A percentile compares a stretch with the other conserved stretches of the same genome.
phyloP scores from a whole-genome alignment of 495 filamentous ascomycete genomes.

The Schizothecium vesticola region DNA sequence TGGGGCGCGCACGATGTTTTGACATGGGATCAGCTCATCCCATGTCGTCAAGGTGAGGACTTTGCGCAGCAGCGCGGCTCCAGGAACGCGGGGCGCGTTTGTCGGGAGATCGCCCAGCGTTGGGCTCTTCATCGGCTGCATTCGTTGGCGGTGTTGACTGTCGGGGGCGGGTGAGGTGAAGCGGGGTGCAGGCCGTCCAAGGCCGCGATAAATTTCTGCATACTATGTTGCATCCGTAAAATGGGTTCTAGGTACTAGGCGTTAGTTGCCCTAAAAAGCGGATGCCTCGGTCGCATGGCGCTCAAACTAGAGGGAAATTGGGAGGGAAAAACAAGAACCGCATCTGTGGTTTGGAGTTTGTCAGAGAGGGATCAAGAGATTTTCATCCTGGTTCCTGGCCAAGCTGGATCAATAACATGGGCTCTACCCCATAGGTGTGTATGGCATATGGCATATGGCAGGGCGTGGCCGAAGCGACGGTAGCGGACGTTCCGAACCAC shows the following conservation, averaged over 20 bases:
- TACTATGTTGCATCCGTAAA: neutral
- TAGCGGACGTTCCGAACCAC: constrained; percentile 17
- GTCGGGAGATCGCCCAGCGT: constrained; percentile 2
- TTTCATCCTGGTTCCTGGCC: neutral
- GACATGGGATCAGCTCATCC: constrained; percentile 14
- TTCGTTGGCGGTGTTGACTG: neutral
- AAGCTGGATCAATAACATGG: constrained; percentile 5
- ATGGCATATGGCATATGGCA: neutral
- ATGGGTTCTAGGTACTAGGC: neutral
- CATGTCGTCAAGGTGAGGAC: constrained; percentile 6
- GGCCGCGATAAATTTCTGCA: neutral
- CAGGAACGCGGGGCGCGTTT: constrained; percentile 1
- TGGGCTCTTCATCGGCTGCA: neutral
- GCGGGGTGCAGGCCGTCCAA: neutral
- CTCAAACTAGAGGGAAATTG: neutral
- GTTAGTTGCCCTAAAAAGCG: neutral
- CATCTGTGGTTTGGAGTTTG: neutral
- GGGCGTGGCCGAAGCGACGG: constrained; percentile 13
- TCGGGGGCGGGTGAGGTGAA: neutral
- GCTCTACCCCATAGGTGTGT: too few relatives aligned
- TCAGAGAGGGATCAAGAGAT: neutral
- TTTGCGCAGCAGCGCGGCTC: constrained; percentile 7
- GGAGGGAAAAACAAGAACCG: neutral
- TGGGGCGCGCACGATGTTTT: constrained; percentile 15
- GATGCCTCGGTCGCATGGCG: neutral